Conservation (phyloP, 768 basidiomycete species). For the Lentinula sp. region DNA sequence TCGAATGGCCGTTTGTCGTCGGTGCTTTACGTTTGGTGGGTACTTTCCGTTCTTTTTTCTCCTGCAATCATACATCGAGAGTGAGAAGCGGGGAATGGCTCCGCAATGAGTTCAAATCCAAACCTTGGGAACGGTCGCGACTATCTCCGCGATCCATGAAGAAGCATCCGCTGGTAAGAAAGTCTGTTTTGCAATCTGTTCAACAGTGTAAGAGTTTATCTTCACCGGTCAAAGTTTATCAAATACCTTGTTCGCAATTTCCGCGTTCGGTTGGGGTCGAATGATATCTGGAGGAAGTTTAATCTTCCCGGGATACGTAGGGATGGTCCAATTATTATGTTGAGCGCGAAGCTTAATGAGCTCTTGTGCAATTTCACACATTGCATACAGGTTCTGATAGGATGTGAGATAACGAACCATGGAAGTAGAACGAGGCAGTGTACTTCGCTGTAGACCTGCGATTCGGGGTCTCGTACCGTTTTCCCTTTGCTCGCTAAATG, state of each 20-base stretch:
- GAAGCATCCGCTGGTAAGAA: slow-evolving; percentile 61
- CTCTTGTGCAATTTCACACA: slow-evolving; percentile 86
- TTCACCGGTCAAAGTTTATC: too few relatives aligned
- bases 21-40: slow-evolving; percentile 50
- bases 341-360: slow-evolving; percentile 70
- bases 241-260: slow-evolving; percentile 56
- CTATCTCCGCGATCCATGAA: slow-evolving; percentile 49
- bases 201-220: too few relatives aligned
- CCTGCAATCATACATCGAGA: slow-evolving; percentile 3
- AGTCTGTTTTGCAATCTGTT: slow-evolving; percentile 57
- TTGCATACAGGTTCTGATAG: slow-evolving; percentile 74
- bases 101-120: slow-evolving; percentile 1
- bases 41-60: slow-evolving; percentile 46
- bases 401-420: not conserved
- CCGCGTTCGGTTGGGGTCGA: slow-evolving; percentile 57
- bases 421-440: not conserved
- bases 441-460: slow-evolving; percentile 66
- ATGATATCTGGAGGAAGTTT: slow-evolving; percentile 81
- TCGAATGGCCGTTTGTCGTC: slow-evolving; percentile 42
- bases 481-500: slow-evolving; percentile 80
- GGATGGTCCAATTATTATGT: slow-evolving; percentile 67
- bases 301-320: slow-evolving; percentile 76
- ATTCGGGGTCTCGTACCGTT: slow-evolving; percentile 77
- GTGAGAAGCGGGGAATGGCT: slow-evolving; percentile 3
- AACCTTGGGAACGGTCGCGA: slow-evolving; percentile 32